These are phyloP conservation scores for Diaporthe vexans DNA, from an alignment of 2,329 filamentous ascomycete species.

Conservation along the genomic window DNA sequence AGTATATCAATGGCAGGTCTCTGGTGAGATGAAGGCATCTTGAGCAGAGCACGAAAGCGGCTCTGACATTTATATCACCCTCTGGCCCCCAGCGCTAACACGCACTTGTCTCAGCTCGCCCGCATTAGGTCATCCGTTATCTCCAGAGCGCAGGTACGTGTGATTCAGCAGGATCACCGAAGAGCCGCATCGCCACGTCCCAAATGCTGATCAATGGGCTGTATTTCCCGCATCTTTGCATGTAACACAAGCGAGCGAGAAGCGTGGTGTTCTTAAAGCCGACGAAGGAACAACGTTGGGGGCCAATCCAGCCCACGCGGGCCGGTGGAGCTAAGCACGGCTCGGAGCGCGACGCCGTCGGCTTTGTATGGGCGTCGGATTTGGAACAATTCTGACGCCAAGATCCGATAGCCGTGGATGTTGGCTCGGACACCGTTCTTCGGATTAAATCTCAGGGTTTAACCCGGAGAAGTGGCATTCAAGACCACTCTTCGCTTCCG, in stretches of 20 bases:
- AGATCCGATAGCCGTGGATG: not conserved
- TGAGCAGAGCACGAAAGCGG: not conserved
- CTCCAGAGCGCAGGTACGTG: not conserved
- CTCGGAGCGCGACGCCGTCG: constrained; percentile 10
- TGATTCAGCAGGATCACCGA: not conserved
- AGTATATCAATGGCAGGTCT: not conserved
- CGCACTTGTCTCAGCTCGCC: not conserved
- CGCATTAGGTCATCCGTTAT: not conserved
- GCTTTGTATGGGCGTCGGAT: not conserved
- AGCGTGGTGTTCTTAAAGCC: not conserved
- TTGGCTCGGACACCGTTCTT: not conserved
- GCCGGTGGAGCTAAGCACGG: not conserved
- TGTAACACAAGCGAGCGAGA: not conserved
- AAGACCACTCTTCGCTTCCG: not conserved
- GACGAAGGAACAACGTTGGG: not conserved
- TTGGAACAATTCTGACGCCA: constrained; percentile 13
- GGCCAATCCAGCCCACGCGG: not conserved
- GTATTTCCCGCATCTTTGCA: not conserved
- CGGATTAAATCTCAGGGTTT: not conserved
- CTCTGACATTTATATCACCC: not conserved
- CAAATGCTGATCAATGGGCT: not conserved
- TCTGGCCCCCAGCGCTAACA: not conserved
- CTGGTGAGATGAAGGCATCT: not conserved
- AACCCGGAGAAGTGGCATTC: not conserved
- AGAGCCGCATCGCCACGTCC: not conserved